Percentiles rank a stretch among this genome's conserved stretches.
Evolutionary conservation across 1,139 yeast species (phyloP).

Genomic region (Tardiomyces blankii): DNA sequence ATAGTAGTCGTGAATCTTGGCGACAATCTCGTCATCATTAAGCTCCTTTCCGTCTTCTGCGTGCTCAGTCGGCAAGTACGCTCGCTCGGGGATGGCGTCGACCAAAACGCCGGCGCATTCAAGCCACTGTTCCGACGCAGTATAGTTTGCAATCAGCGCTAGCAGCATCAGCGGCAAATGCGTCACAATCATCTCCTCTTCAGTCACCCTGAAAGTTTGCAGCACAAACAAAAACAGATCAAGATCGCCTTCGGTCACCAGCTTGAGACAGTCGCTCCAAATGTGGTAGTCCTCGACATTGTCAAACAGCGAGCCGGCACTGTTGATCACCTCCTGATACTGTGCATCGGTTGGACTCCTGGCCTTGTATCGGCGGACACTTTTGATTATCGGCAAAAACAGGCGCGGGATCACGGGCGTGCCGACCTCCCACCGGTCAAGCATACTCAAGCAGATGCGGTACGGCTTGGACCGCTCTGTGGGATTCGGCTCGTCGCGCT

Average conservation of each 20-base stretch:
- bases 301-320: conserved; percentile 67
- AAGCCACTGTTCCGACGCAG: conserved; percentile 20
- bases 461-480: conserved; percentile 39
- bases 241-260: conserved; percentile 19
- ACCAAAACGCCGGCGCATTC: conserved; percentile 31
- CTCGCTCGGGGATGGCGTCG: conserved; percentile 47
- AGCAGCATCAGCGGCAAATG: conserved; percentile 67
- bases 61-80: conserved; percentile 39
- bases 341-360: conserved; percentile 3
- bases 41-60: conserved; percentile 18
- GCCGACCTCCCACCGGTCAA: conserved; percentile 95
- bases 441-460: conserved; percentile 54
- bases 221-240: conserved; percentile 36
- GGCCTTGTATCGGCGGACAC: conserved; percentile 14
- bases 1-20: conserved; percentile 26
- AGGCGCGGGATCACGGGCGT: conserved; percentile 55
- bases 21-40: conserved; percentile 16
- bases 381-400: conserved; percentile 50
- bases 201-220: conserved; percentile 58
- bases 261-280: conserved; percentile 53
- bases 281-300: conserved; percentile 71
- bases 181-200: conserved; percentile 71
- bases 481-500: conserved; percentile 23
- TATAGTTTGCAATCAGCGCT: conserved; percentile 14
- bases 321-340: conserved; percentile 35